Evolutionary conservation across 441 rosid genomes (phyloP).

Genomic region (Croton laevigatus): DNA sequence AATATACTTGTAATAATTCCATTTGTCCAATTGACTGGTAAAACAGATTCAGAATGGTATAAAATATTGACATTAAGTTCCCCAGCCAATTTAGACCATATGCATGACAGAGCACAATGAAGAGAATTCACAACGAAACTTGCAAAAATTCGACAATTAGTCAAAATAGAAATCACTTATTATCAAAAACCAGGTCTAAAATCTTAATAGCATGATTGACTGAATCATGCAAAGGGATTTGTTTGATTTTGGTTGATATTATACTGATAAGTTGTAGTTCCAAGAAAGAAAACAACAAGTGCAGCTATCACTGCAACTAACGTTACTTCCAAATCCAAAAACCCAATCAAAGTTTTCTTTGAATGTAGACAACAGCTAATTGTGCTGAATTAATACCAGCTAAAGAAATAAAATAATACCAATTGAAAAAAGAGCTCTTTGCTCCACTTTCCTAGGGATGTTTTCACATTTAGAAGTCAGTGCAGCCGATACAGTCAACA

Average conservation of each 20-base stretch:
- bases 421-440: conserved; percentile 48
- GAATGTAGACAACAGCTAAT: conserved; percentile 34
- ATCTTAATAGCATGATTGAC: no score
- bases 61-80: no score
- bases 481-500: conserved; percentile 38
- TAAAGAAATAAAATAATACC: conserved; percentile 36
- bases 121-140: no score
- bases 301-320: conserved; percentile 31
- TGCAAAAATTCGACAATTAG: no score
- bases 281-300: conserved; percentile 39
- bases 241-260: conserved; percentile 20
- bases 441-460: conserved; percentile 34
- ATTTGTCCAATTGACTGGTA: no score
- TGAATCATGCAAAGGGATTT: conserved; percentile 35
- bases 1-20: no score
- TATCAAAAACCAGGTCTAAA: no score
- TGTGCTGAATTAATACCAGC: conserved; percentile 24
- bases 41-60: no score
- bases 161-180: no score
- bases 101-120: no score
- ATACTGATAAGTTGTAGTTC: conserved; percentile 35
- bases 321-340: conserved; percentile 42
- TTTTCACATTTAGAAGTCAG: conserved; percentile 26
- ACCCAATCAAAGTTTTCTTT: conserved; percentile 45
- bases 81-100: no score